Conservation (phyloP, 306 rosid genomes). For the Pyrus betulifolia region DNA sequence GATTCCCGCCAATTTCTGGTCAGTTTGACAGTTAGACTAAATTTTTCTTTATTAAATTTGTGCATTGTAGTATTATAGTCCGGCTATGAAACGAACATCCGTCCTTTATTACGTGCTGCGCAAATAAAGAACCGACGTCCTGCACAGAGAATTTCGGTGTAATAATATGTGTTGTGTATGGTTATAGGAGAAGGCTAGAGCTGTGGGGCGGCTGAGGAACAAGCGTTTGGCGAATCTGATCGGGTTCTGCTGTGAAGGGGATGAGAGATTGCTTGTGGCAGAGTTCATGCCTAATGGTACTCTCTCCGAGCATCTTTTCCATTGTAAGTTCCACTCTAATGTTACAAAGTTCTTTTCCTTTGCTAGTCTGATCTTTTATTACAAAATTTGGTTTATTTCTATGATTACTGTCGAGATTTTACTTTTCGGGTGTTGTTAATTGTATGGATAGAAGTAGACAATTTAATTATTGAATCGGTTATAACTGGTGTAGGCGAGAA, state of each 20-base stretch:
- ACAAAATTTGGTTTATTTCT: no score
- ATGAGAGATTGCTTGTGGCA: slow-evolving; percentile 77
- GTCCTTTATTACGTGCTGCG: background rate
- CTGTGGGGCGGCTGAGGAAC: slow-evolving; percentile 65
- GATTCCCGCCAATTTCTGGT: slow-evolving; percentile 88
- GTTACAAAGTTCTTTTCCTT: background rate
- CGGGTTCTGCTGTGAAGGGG: slow-evolving; percentile 81
- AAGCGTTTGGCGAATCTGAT: slow-evolving; percentile 67
- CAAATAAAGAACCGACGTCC: background rate
- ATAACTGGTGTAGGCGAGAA: slow-evolving; percentile 53
- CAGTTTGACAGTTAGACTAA: background rate
- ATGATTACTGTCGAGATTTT: background rate
- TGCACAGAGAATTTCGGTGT: background rate
- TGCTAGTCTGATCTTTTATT: no score
- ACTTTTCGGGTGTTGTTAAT: background rate
- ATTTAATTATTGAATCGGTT: background rate
- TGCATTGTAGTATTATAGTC: no score
- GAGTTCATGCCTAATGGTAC: slow-evolving; percentile 96
- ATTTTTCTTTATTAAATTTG: background rate
- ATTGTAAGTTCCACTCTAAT: slow-evolving; percentile 37
- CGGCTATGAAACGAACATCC: background rate
- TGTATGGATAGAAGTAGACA: background rate
- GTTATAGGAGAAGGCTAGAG: slow-evolving; percentile 66
- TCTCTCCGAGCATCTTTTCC: slow-evolving; percentile 88
- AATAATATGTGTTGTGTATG: background rate